These are phyloP conservation scores for Trichoderma orchidacearum DNA, from an alignment of 495 filamentous ascomycete genomes.

Conservation along the genomic window DNA sequence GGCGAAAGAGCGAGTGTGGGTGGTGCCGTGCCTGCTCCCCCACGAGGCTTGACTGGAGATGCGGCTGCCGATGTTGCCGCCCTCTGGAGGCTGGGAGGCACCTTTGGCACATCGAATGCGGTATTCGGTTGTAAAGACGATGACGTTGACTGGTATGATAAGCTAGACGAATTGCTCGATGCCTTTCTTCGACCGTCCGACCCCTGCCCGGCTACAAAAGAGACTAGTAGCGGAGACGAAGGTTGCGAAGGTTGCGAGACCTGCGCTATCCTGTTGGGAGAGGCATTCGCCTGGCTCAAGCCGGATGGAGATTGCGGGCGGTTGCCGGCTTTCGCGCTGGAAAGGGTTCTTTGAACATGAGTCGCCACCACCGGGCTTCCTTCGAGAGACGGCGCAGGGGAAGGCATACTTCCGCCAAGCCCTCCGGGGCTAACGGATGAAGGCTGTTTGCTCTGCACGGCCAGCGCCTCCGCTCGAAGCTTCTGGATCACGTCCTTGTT, in stretches of 20 bases:
- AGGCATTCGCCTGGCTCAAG: conserved; percentile 64
- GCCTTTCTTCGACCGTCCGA: conserved; percentile 41
- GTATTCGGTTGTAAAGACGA: conserved; percentile 59
- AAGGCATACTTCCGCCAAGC: conserved; percentile 19
- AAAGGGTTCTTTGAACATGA: conserved; percentile 72
- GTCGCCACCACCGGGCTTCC: conserved; percentile 70
- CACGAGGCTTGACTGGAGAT: conserved; percentile 53
- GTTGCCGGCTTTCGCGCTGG: conserved; percentile 56
- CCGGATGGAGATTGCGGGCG: conserved; percentile 78
- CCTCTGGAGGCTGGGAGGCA: conserved; percentile 45
- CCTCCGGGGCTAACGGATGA: conserved; percentile 23
- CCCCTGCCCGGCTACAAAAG: conserved; percentile 66
- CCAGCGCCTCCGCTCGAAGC: conserved; percentile 74
- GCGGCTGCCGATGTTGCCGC: conserved; percentile 45
- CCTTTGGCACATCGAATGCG: conserved; percentile 56
- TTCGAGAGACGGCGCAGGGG: conserved; percentile 54
- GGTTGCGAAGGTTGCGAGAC: conserved; percentile 45
- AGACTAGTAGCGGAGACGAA: conserved; percentile 84
- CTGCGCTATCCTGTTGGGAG: conserved; percentile 58
- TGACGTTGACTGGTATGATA: conserved; percentile 60
- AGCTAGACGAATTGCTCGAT: conserved; percentile 73
- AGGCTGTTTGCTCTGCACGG: conserved; percentile 43
- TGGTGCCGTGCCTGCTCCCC: conserved; percentile 38
- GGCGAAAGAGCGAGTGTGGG: conserved; percentile 34
- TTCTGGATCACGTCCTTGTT: conserved; percentile 99